A percentile compares a stretch with the other conserved stretches of the same genome.
Conservation (phyloP, 495 filamentous ascomycete genomes). For the Xylaria grammica region DNA sequence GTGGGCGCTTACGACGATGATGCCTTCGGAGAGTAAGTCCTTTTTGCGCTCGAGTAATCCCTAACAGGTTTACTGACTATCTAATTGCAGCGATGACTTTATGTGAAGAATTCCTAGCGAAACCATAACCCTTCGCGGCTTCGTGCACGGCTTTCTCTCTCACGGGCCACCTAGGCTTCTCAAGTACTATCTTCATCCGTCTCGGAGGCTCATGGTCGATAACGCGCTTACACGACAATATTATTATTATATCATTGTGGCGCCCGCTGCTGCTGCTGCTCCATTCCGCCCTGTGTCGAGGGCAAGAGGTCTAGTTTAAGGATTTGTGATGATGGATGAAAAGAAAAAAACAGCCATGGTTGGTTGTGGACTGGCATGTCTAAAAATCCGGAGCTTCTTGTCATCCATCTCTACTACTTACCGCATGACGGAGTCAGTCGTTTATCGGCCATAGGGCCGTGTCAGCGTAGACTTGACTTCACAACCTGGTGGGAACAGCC, state of each 20-base stretch:
- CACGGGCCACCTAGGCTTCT: slow-evolving; percentile 2
- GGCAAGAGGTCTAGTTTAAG: neutral
- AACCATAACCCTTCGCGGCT: slow-evolving; percentile 13
- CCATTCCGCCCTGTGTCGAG: neutral
- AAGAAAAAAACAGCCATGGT: slow-evolving; percentile 6
- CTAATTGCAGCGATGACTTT: slow-evolving; percentile 50
- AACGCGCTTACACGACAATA: slow-evolving; percentile 21
- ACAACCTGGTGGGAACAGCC: neutral
- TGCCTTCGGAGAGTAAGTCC: slow-evolving; percentile 77
- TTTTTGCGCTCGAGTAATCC: neutral
- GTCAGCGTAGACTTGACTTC: neutral
- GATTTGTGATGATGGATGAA: slow-evolving; percentile 20
- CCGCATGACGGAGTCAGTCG: neutral
- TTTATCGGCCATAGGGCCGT: neutral
- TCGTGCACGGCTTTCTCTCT: slow-evolving; percentile 10
- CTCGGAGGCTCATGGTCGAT: slow-evolving; percentile 20
- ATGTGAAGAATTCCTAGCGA: slow-evolving; percentile 47
- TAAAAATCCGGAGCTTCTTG: slow-evolving; percentile 19
- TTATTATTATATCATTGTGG: neutral
- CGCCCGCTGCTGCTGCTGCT: slow-evolving; percentile 20
- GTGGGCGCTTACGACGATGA: slow-evolving; percentile 73
- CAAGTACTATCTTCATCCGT: slow-evolving; percentile 11
- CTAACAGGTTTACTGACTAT: slow-evolving; percentile 27
- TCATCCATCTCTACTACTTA: too few species aligned
- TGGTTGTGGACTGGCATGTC: slow-evolving; percentile 3